A percentile compares a stretch with the other conserved stretches of the same genome.
Evolutionary conservation across 139 green algal genomes (phyloP).

Genomic region (Limnomonas spitsbergensis): DNA sequence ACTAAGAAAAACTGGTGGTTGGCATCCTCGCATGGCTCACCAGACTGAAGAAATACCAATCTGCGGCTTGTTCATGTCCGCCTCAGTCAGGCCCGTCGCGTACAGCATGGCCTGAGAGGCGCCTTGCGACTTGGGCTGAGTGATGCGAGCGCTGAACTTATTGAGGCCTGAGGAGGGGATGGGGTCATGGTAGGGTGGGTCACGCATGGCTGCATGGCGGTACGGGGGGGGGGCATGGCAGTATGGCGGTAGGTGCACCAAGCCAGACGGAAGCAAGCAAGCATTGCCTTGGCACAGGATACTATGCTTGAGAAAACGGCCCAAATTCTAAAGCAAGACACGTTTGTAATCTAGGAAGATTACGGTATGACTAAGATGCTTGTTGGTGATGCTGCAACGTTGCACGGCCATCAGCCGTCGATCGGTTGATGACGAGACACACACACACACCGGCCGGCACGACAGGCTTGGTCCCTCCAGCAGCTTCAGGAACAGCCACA

Average conservation of each 20-base stretch:
- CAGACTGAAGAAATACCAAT: slow-evolving; percentile 93
- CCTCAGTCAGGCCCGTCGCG: slow-evolving; percentile 84
- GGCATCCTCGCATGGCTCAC: slow-evolving; percentile 35
- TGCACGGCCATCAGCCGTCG: no score
- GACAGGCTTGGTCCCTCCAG: background rate
- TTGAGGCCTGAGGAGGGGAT: slow-evolving; percentile 94
- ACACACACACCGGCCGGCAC: background rate
- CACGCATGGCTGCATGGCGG: no score
- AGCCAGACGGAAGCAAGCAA: background rate
- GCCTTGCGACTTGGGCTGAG: slow-evolving; percentile 94
- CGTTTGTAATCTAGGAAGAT: no score
- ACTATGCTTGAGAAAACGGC: no score
- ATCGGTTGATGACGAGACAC: background rate
- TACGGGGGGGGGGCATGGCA: no score
- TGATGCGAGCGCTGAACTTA: slow-evolving; percentile 90
- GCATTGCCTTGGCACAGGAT: background rate
- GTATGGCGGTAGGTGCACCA: no score
- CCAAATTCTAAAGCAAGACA: no score
- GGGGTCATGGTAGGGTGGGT: no score
- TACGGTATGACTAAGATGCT: slow-evolving; percentile 2
- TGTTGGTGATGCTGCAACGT: background rate
- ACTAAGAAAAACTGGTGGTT: no score
- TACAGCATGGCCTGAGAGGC: slow-evolving; percentile 98
- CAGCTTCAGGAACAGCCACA: background rate
- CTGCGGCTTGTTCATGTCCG: slow-evolving; percentile 96